Percentiles rank a stretch among this genome's conserved stretches.
Conservation (phyloP, 257 asterid genomes). For the Solanum bulbocastanum region DNA sequence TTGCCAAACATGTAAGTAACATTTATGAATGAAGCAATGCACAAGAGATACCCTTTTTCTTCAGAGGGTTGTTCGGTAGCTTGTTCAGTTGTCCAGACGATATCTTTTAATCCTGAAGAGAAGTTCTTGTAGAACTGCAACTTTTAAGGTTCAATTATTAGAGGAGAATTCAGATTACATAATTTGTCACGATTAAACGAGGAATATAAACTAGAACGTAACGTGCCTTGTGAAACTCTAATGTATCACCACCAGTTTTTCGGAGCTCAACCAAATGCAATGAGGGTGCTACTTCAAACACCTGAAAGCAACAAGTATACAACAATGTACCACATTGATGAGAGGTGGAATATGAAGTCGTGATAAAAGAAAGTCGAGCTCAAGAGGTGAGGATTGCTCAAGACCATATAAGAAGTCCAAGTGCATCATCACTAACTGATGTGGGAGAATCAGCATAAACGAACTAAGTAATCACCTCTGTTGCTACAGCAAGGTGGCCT, state of each 20-base stretch:
- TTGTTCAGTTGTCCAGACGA: constrained; percentile 54
- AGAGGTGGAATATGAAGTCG: background rate
- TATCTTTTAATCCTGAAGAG: constrained; percentile 60
- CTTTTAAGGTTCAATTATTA: background rate
- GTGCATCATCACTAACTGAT: background rate
- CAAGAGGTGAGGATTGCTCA: background rate
- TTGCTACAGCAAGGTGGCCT: constrained; percentile 75
- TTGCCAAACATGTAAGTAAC: background rate
- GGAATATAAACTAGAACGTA: constrained; percentile 5
- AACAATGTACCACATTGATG: background rate
- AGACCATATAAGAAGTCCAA: background rate
- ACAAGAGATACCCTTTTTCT: constrained; percentile 18
- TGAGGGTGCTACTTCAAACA: constrained; percentile 81
- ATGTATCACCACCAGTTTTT: constrained; percentile 75
- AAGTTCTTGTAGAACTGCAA: constrained; percentile 66
- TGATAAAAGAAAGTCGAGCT: background rate
- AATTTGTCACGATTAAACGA: background rate
- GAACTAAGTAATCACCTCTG: constrained; percentile 44
- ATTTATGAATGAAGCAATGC: background rate
- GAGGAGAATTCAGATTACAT: background rate
- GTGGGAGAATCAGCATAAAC: background rate
- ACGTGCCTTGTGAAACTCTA: constrained; percentile 78
- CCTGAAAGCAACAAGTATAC: constrained; percentile 25
- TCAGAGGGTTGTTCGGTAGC: constrained; percentile 30
- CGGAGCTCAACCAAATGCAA: constrained; percentile 80